Conservation (phyloP, 495 filamentous ascomycete species). For the Tuber brumale region DNA sequence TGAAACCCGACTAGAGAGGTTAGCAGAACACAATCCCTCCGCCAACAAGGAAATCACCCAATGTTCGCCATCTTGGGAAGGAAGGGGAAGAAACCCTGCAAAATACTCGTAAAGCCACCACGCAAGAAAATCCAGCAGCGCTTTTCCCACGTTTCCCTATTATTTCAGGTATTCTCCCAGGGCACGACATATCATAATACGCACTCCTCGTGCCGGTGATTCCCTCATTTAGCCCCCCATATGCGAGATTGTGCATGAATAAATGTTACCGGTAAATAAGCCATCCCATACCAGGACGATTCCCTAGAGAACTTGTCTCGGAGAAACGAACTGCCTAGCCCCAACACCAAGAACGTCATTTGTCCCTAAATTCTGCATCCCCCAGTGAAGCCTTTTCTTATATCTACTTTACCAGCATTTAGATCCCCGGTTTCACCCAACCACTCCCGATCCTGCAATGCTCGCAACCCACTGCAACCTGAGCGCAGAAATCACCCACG, state of each 20-base stretch:
- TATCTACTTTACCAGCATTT: background rate
- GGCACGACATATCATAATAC: background rate
- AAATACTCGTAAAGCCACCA: too few relatives aligned
- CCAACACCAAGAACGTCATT: background rate
- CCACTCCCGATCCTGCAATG: too few relatives aligned
- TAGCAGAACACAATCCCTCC: too few relatives aligned
- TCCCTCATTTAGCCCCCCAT: background rate
- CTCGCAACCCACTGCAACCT: too few relatives aligned
- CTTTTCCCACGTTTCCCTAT: background rate
- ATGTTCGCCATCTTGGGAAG: too few relatives aligned
- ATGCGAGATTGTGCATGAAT: background rate
- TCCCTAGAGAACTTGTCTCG: background rate
- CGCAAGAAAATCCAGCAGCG: too few relatives aligned
- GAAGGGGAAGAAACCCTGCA: background rate
- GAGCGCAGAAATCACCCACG: too few relatives aligned
- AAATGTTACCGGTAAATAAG: background rate
- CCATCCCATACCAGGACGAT: background rate
- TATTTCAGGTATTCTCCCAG: background rate
- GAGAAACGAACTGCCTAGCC: background rate
- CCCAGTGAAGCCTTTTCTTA: background rate
- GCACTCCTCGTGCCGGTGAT: background rate
- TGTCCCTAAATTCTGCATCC: background rate
- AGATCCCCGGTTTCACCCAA: background rate
- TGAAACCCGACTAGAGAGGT: too few relatives aligned
- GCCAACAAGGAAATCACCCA: too few relatives aligned